These are phyloP conservation scores for Eucalyptus victrix DNA, from an alignment of 345 rosid genomes.

Conservation along the genomic window DNA sequence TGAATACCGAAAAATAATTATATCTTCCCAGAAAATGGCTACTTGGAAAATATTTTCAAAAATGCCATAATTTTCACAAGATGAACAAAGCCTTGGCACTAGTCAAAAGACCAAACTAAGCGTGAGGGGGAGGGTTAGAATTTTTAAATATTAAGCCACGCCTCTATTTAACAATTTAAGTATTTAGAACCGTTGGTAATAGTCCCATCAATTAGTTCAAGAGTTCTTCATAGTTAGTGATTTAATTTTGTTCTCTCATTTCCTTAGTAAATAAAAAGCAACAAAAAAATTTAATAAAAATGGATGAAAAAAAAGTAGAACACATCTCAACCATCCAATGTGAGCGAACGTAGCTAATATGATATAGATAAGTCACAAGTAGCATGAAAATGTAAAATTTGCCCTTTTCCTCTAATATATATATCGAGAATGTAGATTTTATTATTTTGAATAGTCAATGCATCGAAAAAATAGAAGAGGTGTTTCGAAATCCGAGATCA, in stretches of 20 bases:
- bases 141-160: too few relatives aligned
- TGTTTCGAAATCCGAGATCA: neutral
- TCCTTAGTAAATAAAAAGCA: neutral
- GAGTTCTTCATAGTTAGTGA: neutral
- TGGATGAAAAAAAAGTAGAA: too few relatives aligned
- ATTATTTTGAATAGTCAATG: neutral
- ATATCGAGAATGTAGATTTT: neutral
- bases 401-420: neutral
- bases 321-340: neutral
- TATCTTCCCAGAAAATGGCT: too few relatives aligned
- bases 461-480: too few relatives aligned
- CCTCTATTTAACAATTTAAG: too few relatives aligned
- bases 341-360: neutral
- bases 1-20: too few relatives aligned
- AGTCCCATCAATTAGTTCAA: neutral
- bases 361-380: neutral
- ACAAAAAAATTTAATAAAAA: neutral
- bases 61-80: too few relatives aligned
- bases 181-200: too few relatives aligned
- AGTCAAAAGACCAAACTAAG: too few relatives aligned
- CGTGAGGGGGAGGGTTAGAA: rapidly evolving
- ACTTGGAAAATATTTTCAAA: too few relatives aligned
- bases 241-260: neutral
- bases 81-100: too few relatives aligned
- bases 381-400: neutral